Evolutionary conservation across 345 rosid genomes (phyloP).

Genomic region (Brassica incana): DNA sequence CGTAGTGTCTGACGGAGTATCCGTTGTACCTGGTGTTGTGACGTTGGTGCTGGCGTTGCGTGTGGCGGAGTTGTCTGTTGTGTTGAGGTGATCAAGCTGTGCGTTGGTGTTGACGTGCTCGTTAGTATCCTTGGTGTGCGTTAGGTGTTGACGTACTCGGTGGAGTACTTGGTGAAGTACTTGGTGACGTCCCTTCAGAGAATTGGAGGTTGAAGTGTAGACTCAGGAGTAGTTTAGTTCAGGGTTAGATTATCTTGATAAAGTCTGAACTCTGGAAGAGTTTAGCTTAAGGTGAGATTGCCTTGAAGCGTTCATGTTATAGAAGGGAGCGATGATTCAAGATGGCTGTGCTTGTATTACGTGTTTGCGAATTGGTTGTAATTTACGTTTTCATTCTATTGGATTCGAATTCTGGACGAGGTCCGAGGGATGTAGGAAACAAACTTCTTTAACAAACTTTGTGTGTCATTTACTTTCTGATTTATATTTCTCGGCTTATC

Average conservation of each 20-base stretch:
- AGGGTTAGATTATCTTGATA: neutral
- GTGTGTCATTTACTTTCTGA: too few species aligned
- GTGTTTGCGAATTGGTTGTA: too few species aligned
- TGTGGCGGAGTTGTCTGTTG: neutral
- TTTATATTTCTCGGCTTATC: too few species aligned
- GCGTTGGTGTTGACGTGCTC: neutral
- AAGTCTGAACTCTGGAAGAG: too few species aligned
- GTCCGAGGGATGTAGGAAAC: too few species aligned
- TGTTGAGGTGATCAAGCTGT: neutral
- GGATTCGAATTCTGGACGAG: too few species aligned
- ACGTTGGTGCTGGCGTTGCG: neutral
- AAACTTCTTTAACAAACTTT: too few species aligned
- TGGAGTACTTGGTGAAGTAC: neutral
- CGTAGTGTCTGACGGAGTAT: neutral
- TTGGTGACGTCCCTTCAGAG: neutral
- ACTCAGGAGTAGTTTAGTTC: neutral
- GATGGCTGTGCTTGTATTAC: too few species aligned
- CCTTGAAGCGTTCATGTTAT: too few species aligned
- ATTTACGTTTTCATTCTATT: too few species aligned
- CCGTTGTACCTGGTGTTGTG: neutral
- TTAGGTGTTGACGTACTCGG: neutral
- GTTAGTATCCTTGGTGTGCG: neutral
- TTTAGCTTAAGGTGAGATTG: too few species aligned
- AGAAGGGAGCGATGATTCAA: too few species aligned
- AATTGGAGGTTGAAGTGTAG: neutral